Conservation (phyloP, 257 asterid genomes). For the Nicotiana tabacum region DNA sequence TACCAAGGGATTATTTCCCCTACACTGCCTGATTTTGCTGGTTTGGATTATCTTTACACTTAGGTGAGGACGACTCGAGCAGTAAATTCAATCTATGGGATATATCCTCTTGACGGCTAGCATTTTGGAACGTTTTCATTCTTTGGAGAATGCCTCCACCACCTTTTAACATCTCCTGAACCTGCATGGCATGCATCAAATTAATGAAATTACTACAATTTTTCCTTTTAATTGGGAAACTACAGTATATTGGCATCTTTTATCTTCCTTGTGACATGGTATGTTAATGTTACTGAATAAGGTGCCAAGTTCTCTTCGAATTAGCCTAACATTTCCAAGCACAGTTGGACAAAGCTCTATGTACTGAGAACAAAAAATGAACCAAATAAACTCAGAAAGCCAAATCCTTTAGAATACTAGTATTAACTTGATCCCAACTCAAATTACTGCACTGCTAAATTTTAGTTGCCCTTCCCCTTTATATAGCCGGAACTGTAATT, state of each 20-base stretch:
- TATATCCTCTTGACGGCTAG: conserved; percentile 46
- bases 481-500: background rate
- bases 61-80: conserved; percentile 16
- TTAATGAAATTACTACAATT: background rate
- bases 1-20: conserved; percentile 2
- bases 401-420: background rate
- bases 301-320: background rate
- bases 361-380: no score
- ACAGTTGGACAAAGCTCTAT: background rate
- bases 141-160: conserved; percentile 46
- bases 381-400: background rate
- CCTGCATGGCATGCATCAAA: conserved; percentile 35
- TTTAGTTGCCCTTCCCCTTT: background rate
- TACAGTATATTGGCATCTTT: background rate
- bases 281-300: background rate
- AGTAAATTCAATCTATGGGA: conserved; percentile 29
- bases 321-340: background rate
- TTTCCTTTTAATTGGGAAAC: background rate
- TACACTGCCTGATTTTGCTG: background rate
- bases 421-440: background rate
- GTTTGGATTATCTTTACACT: background rate
- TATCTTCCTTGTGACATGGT: background rate
- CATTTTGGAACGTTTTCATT: conserved; percentile 60
- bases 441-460: no score
- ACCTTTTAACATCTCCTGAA: conserved; percentile 67